Base-by-base conservation (phyloP, 2,329 filamentous ascomycete species). In the Talaromyces sp. region DNA sequence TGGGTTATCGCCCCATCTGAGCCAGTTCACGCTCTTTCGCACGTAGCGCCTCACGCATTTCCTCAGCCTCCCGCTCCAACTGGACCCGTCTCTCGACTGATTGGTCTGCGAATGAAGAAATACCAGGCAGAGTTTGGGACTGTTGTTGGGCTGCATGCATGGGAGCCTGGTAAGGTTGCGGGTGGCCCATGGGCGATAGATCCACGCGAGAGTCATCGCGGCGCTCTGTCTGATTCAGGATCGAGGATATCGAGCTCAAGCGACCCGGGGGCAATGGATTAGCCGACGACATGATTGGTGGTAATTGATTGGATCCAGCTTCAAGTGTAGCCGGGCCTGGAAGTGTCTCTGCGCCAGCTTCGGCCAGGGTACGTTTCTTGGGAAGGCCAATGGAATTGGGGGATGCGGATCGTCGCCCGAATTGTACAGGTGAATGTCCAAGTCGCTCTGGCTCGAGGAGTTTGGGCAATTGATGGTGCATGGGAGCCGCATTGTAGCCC, bases 1-100 rank as follows among this genome's bases (percentile, higher is more conserved):
- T 47, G 19, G 35, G 20, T 59, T 64, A 68, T 24, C 55, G 57
- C 41, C 72, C 75, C 53, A 83, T 66, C 33, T 78, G 77, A 44
- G 86, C 86, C 51, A 92, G 75, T 65, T 92, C 89, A 42, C 85
- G 80, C 71, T 92, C 89, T 65, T 91, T 92, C 11, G 84, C 86
- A 9, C 85, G 80, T 27, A 92, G 77, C 70, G 88, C 78, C 68
- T 87, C 84, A 33, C 88, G 82, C 85, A 94, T 94, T 47, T 80
- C 79, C 65, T 92, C 88, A 0, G 89, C 86, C 69, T 95, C 90
- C 20, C 85, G 80, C 67, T 87, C 82, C 44, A 95, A 74, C 43
- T 85, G 82, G 8, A 82, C 83, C 44, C 87, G 80, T 50, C 85
- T 81, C 58, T 89, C 86, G 3, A 81, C 79, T 61, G 82, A 86